These are phyloP conservation scores for Bipolaris bicolor DNA, from an alignment of 2,329 filamentous ascomycete genomes.

Conservation along the genomic window DNA sequence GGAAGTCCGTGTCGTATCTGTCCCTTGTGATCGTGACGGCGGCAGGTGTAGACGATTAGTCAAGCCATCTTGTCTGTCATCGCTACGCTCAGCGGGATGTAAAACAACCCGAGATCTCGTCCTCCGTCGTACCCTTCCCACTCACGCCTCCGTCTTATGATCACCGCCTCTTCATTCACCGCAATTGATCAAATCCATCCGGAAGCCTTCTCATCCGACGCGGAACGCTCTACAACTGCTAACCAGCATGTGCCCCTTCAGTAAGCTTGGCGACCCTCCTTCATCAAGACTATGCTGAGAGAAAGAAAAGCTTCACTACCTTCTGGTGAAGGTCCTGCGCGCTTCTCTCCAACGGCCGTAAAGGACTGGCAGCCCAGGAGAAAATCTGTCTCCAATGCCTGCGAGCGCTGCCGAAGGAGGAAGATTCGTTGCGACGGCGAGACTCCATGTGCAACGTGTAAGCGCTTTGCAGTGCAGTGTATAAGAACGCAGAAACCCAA, in stretches of 20 bases:
- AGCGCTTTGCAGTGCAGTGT: constrained; percentile 47
- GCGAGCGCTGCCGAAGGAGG: constrained; percentile 44
- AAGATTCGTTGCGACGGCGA: constrained; percentile 49
- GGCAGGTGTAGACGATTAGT: constrained; percentile 41
- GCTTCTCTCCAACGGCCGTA: constrained; percentile 41
- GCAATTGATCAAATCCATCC: constrained; percentile 21
- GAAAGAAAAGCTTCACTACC: constrained; percentile 36
- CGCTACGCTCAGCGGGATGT: constrained; percentile 33
- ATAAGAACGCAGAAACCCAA: constrained; percentile 45
- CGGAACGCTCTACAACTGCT: constrained; percentile 32
- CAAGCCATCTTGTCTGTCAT: constrained; percentile 23
- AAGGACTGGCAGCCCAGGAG: constrained; percentile 45
- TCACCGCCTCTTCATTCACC: constrained; percentile 26
- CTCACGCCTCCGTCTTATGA: constrained; percentile 26
- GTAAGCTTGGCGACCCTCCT: constrained; percentile 27
- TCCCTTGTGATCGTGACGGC: constrained; percentile 8
- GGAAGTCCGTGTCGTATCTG: constrained; percentile 36
- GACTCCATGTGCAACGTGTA: constrained; percentile 47
- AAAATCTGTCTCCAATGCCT: constrained; percentile 49
- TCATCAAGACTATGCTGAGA: constrained; percentile 17
- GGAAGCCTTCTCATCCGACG: constrained; percentile 38
- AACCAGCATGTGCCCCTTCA: constrained; percentile 45
- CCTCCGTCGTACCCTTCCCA: constrained; percentile 37
- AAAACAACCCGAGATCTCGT: constrained; percentile 47
- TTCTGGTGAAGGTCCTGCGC: constrained; percentile 36